These are phyloP conservation scores for Rutstroemia sp. DNA, from an alignment of 2,329 filamentous ascomycete genomes.

Conservation along the genomic window DNA sequence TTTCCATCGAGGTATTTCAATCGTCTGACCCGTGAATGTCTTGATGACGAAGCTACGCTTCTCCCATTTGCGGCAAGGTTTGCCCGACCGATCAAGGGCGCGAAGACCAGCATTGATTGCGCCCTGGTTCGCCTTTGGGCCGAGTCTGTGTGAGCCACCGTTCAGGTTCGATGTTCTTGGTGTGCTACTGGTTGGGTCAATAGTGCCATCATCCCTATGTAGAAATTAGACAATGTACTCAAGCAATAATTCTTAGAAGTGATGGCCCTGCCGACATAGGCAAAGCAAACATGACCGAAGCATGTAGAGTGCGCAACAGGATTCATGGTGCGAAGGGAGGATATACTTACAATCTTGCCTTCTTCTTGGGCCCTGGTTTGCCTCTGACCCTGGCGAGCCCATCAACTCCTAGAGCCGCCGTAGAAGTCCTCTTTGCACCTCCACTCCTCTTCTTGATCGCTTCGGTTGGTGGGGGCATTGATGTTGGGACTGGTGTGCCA, in stretches of 20 bases:
- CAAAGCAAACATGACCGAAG: not conserved
- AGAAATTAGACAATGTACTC: constrained; percentile 27
- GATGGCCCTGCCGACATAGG: not conserved
- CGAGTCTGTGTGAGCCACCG: constrained; percentile 62
- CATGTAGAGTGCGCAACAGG: not conserved
- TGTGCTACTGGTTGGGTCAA: constrained; percentile 46
- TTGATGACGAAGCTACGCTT: constrained; percentile 78
- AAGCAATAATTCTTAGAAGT: not conserved
- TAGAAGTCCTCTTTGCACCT: constrained; percentile 58
- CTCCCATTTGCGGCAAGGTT: constrained; percentile 87
- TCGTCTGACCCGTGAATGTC: constrained; percentile 82
- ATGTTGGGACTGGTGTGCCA: constrained; percentile 44
- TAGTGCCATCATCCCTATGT: constrained; percentile 53
- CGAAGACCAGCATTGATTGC: constrained; percentile 96
- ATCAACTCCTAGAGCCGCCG: constrained; percentile 54
- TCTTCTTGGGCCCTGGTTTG: constrained; percentile 96
- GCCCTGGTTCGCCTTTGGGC: constrained; percentile 92
- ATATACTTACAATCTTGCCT: constrained; percentile 75
- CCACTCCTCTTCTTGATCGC: constrained; percentile 63
- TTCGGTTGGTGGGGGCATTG: constrained; percentile 53
- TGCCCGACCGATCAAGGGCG: constrained; percentile 84
- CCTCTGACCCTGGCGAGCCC: constrained; percentile 62
- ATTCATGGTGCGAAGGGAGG: not conserved
- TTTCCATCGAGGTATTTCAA: constrained; percentile 78
- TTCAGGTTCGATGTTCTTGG: constrained; percentile 35